Evolutionary conservation across 1,284 basidiomycete genomes (phyloP).

Genomic region (Leccinum pachyderme): DNA sequence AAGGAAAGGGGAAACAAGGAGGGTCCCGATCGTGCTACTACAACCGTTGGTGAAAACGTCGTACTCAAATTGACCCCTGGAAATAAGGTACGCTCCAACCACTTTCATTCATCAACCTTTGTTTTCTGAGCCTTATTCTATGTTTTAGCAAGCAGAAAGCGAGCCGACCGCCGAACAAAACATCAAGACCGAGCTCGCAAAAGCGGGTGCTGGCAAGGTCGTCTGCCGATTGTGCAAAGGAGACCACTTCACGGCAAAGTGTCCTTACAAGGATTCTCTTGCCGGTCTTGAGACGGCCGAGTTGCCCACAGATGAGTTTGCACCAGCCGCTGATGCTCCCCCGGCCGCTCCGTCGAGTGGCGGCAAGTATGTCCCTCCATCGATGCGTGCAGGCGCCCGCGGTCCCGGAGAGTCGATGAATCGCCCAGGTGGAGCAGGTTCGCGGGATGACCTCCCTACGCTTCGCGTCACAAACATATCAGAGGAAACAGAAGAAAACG

Average conservation of each 20-base stretch:
- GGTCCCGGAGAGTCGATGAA: conserved; percentile 85
- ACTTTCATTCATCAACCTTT: not conserved
- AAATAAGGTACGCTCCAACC: conserved; percentile 60
- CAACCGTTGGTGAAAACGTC: conserved; percentile 93
- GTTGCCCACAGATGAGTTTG: conserved; percentile 54
- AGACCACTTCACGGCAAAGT: conserved; percentile 97
- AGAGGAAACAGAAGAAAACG: conserved; percentile 93
- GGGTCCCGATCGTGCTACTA: conserved; percentile 93
- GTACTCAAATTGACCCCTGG: conserved; percentile 83
- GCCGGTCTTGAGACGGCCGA: conserved; percentile 70
- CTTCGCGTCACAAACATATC: conserved; percentile 97
- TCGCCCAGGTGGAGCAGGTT: conserved; percentile 42
- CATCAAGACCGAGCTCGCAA: conserved; percentile 68
- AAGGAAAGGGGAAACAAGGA: conserved; percentile 84
- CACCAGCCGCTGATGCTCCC: conserved; percentile 40
- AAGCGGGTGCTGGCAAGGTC: conserved; percentile 83
- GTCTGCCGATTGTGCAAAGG: conserved; percentile 95
- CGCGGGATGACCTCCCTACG: conserved; percentile 91
- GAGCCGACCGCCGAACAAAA: conserved; percentile 73
- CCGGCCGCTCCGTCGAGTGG: conserved; percentile 45
- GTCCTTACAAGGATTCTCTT: conserved; percentile 96
- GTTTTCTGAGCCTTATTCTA: not conserved
- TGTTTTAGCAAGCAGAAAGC: conserved; percentile 50
- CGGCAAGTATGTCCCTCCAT: conserved; percentile 93
- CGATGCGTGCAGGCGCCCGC: conserved; percentile 73